Evolutionary conservation across 2,329 filamentous ascomycete genomes (phyloP).

Genomic region (Mycosphaerella arachidis): DNA sequence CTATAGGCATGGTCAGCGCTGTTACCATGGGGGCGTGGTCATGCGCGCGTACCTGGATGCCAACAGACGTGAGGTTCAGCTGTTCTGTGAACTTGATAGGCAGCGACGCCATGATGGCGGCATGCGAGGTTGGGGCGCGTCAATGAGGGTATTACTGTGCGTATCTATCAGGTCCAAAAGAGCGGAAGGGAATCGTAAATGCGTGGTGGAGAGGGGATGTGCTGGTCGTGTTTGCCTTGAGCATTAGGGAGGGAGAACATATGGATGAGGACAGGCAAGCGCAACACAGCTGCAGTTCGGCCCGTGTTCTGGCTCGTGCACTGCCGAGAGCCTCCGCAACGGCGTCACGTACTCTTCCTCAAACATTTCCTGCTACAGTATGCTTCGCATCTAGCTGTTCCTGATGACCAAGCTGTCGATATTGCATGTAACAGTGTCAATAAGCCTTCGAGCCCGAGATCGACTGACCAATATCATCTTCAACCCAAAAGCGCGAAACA

Average conservation of each 20-base stretch:
- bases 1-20: slow-evolving; percentile 38
- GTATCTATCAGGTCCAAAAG: slow-evolving; percentile 21
- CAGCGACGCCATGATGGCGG: slow-evolving; percentile 58
- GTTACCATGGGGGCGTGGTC: not conserved
- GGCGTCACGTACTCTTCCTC: too few relatives aligned
- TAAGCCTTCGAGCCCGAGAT: too few relatives aligned
- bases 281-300: not conserved
- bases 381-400: too few relatives aligned
- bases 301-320: not conserved
- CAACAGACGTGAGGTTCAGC: slow-evolving; percentile 57
- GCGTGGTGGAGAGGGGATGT: slow-evolving; percentile 20
- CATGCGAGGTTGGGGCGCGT: slow-evolving; percentile 18
- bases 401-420: too few relatives aligned
- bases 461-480: too few relatives aligned
- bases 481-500: too few relatives aligned
- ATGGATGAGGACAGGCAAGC: not conserved
- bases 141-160: slow-evolving; percentile 15
- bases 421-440: too few relatives aligned
- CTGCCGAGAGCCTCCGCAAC: not conserved
- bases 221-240: slow-evolving; percentile 2
- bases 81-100: slow-evolving; percentile 93
- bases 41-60: slow-evolving; percentile 42
- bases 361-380: too few relatives aligned
- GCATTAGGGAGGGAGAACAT: not conserved
- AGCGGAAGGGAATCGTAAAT: slow-evolving; percentile 32